Conservation (phyloP, 2,329 filamentous ascomycete species). For the Lachnellula occidentalis region DNA sequence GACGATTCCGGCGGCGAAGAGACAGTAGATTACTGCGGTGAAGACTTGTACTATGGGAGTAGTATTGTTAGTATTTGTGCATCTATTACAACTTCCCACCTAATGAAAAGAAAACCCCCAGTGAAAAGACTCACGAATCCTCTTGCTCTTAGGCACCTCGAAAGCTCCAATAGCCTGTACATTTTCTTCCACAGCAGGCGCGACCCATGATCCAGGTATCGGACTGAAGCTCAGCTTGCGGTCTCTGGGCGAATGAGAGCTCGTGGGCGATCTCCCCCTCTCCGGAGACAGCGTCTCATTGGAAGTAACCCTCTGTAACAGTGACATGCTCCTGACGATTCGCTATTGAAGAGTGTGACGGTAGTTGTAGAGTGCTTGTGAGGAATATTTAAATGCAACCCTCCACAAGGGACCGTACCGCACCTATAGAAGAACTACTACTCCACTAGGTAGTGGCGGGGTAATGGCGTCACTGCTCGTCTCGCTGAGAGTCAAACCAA, state of each 20-base stretch:
- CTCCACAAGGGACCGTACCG: not conserved
- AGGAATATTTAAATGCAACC: not conserved
- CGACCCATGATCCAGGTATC: conserved; percentile 19
- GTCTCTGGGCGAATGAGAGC: conserved; percentile 10
- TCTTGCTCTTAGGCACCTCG: conserved; percentile 33
- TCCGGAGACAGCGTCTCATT: conserved; percentile 23
- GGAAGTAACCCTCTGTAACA: conserved; percentile 24
- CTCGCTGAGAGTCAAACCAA: not conserved
- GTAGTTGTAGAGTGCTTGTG: not conserved
- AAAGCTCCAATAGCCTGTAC: conserved; percentile 31
- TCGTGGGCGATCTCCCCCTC: conserved; percentile 18
- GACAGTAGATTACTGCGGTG: conserved; percentile 64
- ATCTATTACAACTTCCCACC: not conserved
- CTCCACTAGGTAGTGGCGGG: not conserved
- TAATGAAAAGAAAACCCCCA: not conserved
- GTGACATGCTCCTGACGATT: conserved; percentile 15
- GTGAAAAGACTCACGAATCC: conserved; percentile 28
- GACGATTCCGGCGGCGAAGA: conserved; percentile 72
- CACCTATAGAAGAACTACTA: not conserved
- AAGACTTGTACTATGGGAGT: conserved; percentile 56
- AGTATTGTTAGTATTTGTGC: conserved; percentile 3
- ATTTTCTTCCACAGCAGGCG: conserved; percentile 9
- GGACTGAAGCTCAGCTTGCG: conserved; percentile 26
- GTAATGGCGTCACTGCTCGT: not conserved
- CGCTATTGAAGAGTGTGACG: no score